A percentile compares a stretch with the other conserved stretches of the same genome.
Evolutionary conservation across 2,329 filamentous ascomycete species (phyloP).

Genomic region (Thelonectria discophora): DNA sequence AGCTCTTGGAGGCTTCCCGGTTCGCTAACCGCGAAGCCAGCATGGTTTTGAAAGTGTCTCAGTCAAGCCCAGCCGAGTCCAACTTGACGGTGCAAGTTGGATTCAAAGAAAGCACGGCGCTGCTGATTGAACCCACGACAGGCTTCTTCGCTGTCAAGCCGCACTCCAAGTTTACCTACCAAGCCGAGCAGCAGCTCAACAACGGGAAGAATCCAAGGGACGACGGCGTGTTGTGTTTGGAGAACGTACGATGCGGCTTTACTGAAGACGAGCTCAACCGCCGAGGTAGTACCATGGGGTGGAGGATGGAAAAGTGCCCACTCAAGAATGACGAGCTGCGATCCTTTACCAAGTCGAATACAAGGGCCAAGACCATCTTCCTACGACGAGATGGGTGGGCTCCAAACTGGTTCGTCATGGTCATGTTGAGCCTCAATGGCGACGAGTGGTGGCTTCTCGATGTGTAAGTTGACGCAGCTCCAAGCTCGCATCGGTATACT

Average conservation of each 20-base stretch:
- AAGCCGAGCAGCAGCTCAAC: constrained; percentile 73
- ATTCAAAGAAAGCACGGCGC: constrained; percentile 63
- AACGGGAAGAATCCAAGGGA: constrained; percentile 62
- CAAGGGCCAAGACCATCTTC: constrained; percentile 72
- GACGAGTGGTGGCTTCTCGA: constrained; percentile 83
- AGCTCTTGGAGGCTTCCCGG: constrained; percentile 66
- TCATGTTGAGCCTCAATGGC: constrained; percentile 74
- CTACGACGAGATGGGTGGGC: constrained; percentile 78
- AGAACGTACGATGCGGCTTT: constrained; percentile 68
- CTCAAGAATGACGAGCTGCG: constrained; percentile 65
- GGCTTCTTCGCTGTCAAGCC: constrained; percentile 79
- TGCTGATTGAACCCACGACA: constrained; percentile 80
- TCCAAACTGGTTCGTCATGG: constrained; percentile 74
- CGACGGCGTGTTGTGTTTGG: constrained; percentile 66
- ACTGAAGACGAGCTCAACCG: constrained; percentile 69
- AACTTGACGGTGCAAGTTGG: constrained; percentile 75
- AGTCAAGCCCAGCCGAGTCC: constrained; percentile 71
- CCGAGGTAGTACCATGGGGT: constrained; percentile 70
- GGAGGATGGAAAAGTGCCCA: constrained; percentile 62
- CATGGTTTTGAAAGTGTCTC: constrained; percentile 66
- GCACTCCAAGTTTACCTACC: constrained; percentile 62
- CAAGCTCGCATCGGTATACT: constrained; percentile 20
- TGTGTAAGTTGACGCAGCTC: constrained; percentile 55
- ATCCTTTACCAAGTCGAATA: constrained; percentile 68
- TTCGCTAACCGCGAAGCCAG: constrained; percentile 68